Percentiles rank a stretch among this genome's conserved stretches.
These are phyloP conservation scores for Pseudogymnoascus sp. DNA, from an alignment of 2,329 filamentous ascomycete genomes.

Conservation along the genomic window DNA sequence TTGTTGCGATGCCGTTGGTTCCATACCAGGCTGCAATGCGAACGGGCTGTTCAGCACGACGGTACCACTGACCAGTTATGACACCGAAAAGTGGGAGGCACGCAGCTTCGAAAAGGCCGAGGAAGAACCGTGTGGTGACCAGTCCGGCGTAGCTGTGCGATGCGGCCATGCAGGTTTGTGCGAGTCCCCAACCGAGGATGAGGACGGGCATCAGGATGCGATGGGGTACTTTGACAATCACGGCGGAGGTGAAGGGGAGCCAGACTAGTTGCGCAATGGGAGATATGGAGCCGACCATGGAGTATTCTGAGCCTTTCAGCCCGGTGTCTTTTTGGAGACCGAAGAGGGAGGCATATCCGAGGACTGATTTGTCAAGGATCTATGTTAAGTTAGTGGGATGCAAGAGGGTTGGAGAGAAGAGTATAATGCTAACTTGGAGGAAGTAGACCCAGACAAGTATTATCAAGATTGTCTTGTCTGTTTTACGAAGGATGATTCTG, in stretches of 20 bases:
- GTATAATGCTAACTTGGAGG: conserved; percentile 27
- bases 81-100: conserved; percentile 33
- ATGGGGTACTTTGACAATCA: conserved; percentile 56
- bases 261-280: conserved; percentile 54
- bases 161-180: conserved; percentile 40
- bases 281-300: conserved; percentile 47
- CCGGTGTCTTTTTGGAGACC: conserved; percentile 49
- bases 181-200: conserved; percentile 41
- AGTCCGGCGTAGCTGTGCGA: conserved; percentile 62
- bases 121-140: conserved; percentile 73
- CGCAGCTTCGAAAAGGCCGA: conserved; percentile 67
- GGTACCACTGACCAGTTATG: conserved; percentile 34
- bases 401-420: too few species aligned
- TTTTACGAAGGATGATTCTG: conserved; percentile 9
- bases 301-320: conserved; percentile 46
- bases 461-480: conserved; percentile 12
- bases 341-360: conserved; percentile 52
- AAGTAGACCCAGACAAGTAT: conserved; percentile 41
- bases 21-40: conserved; percentile 31
- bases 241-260: conserved; percentile 51
- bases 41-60: conserved; percentile 32
- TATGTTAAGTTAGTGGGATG: conserved; percentile 17
- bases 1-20: conserved; percentile 27
- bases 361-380: conserved; percentile 44
- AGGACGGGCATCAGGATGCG: conserved; percentile 48